Evolutionary conservation across 352 stramenopile species (phyloP).

Genomic region (Phytopythium delawarense): DNA sequence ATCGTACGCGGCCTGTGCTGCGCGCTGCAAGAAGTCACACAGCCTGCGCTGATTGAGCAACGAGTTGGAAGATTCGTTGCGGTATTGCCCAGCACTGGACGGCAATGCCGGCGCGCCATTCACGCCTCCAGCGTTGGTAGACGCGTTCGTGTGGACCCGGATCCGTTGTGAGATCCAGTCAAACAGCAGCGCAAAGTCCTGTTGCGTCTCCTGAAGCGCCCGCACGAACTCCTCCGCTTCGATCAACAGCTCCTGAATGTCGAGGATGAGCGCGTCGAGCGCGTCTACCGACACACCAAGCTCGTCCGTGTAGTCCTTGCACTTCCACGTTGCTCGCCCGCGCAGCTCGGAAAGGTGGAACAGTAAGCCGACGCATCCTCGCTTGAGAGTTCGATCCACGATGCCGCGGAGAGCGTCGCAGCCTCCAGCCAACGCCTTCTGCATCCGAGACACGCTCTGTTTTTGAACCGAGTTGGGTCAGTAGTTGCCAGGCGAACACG

Average conservation of each 20-base stretch:
- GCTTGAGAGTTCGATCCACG: conserved; percentile 35
- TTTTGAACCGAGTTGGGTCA: neutral
- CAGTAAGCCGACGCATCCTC: conserved; percentile 27
- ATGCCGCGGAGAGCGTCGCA: conserved; percentile 31
- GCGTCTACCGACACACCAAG: conserved; percentile 33
- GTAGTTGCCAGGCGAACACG: neutral
- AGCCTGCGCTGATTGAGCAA: conserved; percentile 56
- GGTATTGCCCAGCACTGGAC: neutral
- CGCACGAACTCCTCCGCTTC: conserved; percentile 39
- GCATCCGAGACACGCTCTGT: conserved; percentile 61
- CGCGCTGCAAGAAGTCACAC: conserved; percentile 47
- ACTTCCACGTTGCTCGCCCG: conserved; percentile 45
- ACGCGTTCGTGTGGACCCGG: conserved; percentile 48
- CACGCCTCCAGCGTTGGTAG: conserved; percentile 5
- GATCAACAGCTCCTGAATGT: conserved; percentile 31
- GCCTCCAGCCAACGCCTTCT: conserved; percentile 40
- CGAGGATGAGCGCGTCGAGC: conserved; percentile 33
- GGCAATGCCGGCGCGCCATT: conserved; percentile 1
- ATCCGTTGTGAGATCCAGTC: conserved; percentile 63
- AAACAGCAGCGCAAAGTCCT: conserved; percentile 64
- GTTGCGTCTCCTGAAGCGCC: conserved; percentile 42
- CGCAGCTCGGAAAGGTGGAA: conserved; percentile 55
- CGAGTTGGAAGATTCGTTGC: conserved; percentile 25
- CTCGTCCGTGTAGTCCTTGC: conserved; percentile 16
- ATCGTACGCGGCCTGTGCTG: conserved; percentile 24